These are phyloP conservation scores for Epichloe typhina DNA, from an alignment of 2,329 filamentous ascomycete species.

Conservation along the genomic window DNA sequence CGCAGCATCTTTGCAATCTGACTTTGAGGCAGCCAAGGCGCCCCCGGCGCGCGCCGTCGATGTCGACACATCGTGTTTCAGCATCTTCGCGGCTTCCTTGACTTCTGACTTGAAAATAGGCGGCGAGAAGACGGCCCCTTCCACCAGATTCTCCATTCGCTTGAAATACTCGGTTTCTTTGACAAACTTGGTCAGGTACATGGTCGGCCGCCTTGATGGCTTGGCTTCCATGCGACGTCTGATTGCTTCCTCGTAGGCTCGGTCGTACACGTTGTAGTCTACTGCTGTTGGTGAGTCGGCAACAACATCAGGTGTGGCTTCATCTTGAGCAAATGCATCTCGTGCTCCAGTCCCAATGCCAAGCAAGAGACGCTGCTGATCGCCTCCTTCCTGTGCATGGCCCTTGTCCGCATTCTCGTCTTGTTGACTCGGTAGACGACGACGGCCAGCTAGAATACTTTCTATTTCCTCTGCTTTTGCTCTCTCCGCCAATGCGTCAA, in stretches of 20 bases:
- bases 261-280: constrained; percentile 80
- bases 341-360: constrained; percentile 58
- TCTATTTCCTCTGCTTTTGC: constrained; percentile 35
- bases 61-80: neutral
- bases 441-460: constrained; percentile 33
- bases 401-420: constrained; percentile 26
- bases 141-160: constrained; percentile 24
- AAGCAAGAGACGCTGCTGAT: constrained; percentile 52
- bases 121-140: constrained; percentile 14
- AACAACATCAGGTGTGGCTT: constrained; percentile 38
- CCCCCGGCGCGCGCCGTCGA: neutral
- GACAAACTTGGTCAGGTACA: constrained; percentile 37
- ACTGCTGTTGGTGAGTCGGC: constrained; percentile 76
- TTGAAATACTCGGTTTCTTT: constrained; percentile 29
- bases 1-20: neutral
- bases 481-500: constrained; percentile 17
- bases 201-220: constrained; percentile 25
- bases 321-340: constrained; percentile 30
- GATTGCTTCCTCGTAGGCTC: constrained; percentile 66
- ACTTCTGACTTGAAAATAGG: constrained; percentile 5
- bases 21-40: neutral
- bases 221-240: constrained; percentile 53
- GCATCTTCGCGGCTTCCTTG: constrained; percentile 6
- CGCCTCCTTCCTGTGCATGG: constrained; percentile 46
- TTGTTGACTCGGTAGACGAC: constrained; percentile 23